Percentiles rank a stretch among this genome's conserved stretches.
Evolutionary conservation across 345 rosid genomes (phyloP).

Genomic region (Gynandropsis gynandra): DNA sequence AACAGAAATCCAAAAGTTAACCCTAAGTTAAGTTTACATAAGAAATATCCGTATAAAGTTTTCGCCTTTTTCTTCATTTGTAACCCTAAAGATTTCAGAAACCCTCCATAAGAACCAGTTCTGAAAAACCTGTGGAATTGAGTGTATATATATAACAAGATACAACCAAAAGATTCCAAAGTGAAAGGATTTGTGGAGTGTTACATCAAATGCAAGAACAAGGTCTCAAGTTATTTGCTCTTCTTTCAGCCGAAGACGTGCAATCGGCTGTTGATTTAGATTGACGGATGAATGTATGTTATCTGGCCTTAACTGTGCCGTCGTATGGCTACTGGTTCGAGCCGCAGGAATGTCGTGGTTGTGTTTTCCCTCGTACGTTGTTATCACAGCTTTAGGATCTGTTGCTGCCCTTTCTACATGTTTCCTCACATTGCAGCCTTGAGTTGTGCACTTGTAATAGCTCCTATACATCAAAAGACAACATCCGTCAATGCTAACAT

Average conservation of each 20-base stretch:
- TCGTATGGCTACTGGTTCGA: slow-evolving; percentile 42
- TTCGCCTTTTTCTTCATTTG: too few relatives aligned
- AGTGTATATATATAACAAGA: too few relatives aligned
- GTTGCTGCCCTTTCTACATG: slow-evolving; percentile 88
- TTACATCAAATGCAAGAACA: background rate
- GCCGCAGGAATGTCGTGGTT: slow-evolving; percentile 74
- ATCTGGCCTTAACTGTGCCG: slow-evolving; percentile 33
- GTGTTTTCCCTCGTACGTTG: slow-evolving; percentile 91
- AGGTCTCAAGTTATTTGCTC: slow-evolving; percentile 40
- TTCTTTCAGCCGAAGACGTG: slow-evolving; percentile 54
- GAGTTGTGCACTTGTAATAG: slow-evolving; percentile 84
- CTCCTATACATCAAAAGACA: slow-evolving; percentile 42
- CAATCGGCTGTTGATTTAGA: slow-evolving; percentile 41
- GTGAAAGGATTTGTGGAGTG: too few relatives aligned
- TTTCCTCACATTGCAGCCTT: slow-evolving; percentile 75
- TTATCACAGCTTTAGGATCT: slow-evolving; percentile 85
- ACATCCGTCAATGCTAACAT: too few relatives aligned
- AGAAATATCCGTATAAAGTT: too few relatives aligned
- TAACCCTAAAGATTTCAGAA: too few relatives aligned
- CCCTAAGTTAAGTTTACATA: too few relatives aligned
- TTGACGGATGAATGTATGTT: slow-evolving; percentile 23
- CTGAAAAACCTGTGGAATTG: too few relatives aligned
- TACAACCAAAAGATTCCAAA: too few relatives aligned
- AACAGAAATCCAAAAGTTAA: too few relatives aligned
- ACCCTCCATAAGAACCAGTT: too few relatives aligned